These are phyloP conservation scores for Syzygium grande DNA, from an alignment of 345 rosid species.

Conservation along the genomic window DNA sequence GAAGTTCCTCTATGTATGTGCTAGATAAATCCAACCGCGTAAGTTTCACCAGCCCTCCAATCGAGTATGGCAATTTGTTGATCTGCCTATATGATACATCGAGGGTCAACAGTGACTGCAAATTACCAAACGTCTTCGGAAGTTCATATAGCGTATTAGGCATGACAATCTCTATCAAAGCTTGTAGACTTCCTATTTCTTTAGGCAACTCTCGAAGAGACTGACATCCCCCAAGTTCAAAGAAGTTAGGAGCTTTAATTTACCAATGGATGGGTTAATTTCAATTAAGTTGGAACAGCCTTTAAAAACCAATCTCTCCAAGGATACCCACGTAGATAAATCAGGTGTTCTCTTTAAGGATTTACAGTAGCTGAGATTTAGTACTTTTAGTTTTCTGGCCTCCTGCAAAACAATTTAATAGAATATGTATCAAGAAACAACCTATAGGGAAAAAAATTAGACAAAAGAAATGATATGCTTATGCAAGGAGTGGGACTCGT, in stretches of 20 bases:
- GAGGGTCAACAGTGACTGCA: background rate
- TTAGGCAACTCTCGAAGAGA: background rate
- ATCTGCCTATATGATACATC: too few species aligned
- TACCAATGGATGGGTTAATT: background rate
- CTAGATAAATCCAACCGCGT: too few species aligned
- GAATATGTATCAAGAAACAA: background rate
- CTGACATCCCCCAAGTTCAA: background rate
- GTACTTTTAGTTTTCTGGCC: too few species aligned
- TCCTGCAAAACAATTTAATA: background rate
- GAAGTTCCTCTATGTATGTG: too few species aligned
- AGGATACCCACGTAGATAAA: background rate
- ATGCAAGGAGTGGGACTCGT: background rate
- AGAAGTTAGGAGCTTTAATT: background rate
- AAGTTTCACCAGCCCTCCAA: too few species aligned
- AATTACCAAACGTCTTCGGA: background rate
- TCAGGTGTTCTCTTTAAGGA: background rate
- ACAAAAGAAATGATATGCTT: background rate
- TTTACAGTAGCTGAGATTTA: background rate
- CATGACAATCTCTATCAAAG: background rate
- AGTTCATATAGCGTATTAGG: background rate
- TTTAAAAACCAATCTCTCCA: background rate
- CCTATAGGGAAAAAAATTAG: background rate
- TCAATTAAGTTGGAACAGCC: fast-evolving
- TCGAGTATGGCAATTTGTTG: too few species aligned
- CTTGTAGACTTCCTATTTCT: background rate